Base-by-base conservation (phyloP, 1,284 basidiomycete genomes). In the Rhodotorula sp. region DNA sequence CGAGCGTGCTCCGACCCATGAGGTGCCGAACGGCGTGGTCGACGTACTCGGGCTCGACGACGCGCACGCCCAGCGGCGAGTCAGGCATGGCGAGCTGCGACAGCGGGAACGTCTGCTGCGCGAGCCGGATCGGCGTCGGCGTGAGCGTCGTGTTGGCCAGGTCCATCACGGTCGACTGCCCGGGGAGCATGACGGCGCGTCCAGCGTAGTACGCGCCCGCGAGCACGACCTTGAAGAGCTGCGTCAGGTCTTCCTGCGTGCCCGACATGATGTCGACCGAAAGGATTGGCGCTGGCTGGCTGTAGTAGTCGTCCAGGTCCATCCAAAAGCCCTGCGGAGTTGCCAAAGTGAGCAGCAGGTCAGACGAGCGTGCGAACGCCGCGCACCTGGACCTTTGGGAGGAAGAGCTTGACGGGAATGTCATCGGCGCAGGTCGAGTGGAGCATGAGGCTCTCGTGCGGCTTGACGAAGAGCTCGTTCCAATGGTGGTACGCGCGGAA, bases 271-370 rank as follows among this genome's bases (percentile, higher is more conserved):
- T 54, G 17, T 71, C 64, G 45, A 66, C 60, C 14, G 72, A 67
- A 16, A 78, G 45, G 0, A 77, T 61, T 19, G 5, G 34, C 3
- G 74, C 71, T 7, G 76, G 71, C 13, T 21, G 23, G 3, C 61
- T 61, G 54, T 78, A 78, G 62, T 77, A 76, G 3, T 50, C 46
- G 44, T 74, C 67, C 41, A 77, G 68, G 34, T 78, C 74, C 46
- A 54, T 55, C 76, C 76, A 78, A 70, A 72, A 78, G 3, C 77
- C 77, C 65, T 73, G 56, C 25, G 34, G 16, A 8, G 19, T 5
- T 10, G 21, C 27, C n/a, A 34, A 55, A n/a, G 57, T 34, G 9
- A 48, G 21, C 34, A 1, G 25, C 9, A 13, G 19, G 21, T 13
- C 45, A 5, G 19, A 17, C 9, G 4, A 23, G 13, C 27, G 54